Base-by-base conservation (phyloP, 352 stramenopile genomes). In the Pythium diclinum region DNA sequence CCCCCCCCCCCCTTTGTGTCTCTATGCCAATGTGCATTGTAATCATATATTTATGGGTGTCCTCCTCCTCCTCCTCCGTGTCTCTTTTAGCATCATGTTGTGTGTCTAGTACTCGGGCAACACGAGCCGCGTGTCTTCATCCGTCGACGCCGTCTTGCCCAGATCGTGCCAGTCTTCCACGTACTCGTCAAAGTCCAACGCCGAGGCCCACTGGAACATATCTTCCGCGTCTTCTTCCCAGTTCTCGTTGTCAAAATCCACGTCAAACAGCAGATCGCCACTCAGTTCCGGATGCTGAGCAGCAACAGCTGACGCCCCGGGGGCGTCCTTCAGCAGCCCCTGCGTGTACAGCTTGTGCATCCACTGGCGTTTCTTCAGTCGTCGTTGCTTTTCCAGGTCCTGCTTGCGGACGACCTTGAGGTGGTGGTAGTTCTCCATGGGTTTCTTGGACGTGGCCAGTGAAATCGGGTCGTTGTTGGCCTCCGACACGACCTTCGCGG, bases 301-400 rank as follows among this genome's bases (percentile, higher is more conserved):
- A 8, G 14, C 63, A 28, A 59, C 33, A 1, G n/a, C 38, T 0
- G 40, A 2, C 5, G 40, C 40, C 9, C 59, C 66, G 13, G 51
- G 46, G 9, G 51, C 28, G 25, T 78, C 60, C 23, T 74, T 74
- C 0, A 88, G 46, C 28, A 91, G 59, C 0, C 79, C 80, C 21
- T 91, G 78, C 5, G 75, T 69, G 60, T 91, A 93, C 17, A 93
- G 71, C 49, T 91, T 88, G 58, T 84, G 81, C 84, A 93, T 91
- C 84, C 84, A 93, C 58, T 87, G 67, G 28, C 78, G 82, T 64
- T 92, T 94, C 72, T 88, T 82, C 32, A 79, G 62, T 10, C 77
- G 79, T 13, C 81, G 77, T 49, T 78, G 71, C 19, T 67, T 71
- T 57, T 87, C 71, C 21, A 76, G 52, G 65, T 88, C 75, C 49